Evolutionary conservation across 495 filamentous ascomycete genomes (phyloP).

Genomic region (Staphylotrichum longicolle): DNA sequence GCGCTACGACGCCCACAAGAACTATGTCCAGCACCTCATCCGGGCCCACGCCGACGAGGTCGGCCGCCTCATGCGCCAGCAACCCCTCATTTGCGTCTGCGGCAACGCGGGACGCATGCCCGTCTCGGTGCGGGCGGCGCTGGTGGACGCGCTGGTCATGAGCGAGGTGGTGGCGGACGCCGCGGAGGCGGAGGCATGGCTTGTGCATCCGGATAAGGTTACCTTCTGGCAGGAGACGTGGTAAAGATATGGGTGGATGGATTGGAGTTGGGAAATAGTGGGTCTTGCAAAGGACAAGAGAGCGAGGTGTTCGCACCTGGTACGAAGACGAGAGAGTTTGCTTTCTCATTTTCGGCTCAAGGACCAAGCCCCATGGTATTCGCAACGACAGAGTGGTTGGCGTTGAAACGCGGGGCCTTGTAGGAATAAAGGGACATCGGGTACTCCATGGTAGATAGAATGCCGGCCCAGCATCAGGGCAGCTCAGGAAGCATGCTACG

Average conservation of each 20-base stretch:
- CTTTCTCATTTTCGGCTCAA: no score
- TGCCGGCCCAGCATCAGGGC: no score
- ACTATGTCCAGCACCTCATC: slow-evolving; percentile 90
- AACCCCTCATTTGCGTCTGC: slow-evolving; percentile 63
- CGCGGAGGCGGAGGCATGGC: slow-evolving; percentile 33
- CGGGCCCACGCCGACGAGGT: slow-evolving; percentile 58
- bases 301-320: no score
- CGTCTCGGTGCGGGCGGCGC: slow-evolving; percentile 74
- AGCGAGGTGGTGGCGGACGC: slow-evolving; percentile 26
- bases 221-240: slow-evolving; percentile 50
- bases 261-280: not conserved
- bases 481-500: no score
- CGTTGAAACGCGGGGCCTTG: no score
- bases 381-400: no score
- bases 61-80: slow-evolving; percentile 50
- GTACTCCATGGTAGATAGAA: no score
- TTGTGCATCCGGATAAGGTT: slow-evolving; percentile 24
- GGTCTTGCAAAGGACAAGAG: no score
- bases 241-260: slow-evolving; percentile 25
- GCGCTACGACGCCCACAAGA: slow-evolving; percentile 49
- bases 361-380: no score
- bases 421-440: no score
- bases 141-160: slow-evolving; percentile 64
- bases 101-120: slow-evolving; percentile 87
- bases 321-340: no score